Evolutionary conservation across 352 stramenopile species (phyloP).

Genomic region (Peronospora belbahrii): DNA sequence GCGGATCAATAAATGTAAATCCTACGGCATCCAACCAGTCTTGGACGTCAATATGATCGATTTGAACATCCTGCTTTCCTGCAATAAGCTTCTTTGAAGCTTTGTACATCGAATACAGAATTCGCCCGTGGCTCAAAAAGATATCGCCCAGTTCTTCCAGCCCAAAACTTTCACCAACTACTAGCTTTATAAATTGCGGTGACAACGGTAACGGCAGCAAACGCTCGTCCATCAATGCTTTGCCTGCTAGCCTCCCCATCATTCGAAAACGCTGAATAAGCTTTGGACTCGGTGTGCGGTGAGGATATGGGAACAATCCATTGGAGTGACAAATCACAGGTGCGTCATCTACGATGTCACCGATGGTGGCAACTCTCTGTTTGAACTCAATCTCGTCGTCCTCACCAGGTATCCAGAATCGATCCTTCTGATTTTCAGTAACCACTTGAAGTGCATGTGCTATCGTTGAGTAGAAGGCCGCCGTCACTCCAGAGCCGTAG

Average conservation of each 20-base stretch:
- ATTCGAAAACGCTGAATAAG: slow-evolving; percentile 70
- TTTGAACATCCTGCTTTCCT: slow-evolving; percentile 31
- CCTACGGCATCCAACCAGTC: slow-evolving; percentile 61
- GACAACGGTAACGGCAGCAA: slow-evolving; percentile 69
- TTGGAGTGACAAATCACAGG: slow-evolving; percentile 69
- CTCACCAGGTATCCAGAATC: slow-evolving; percentile 58
- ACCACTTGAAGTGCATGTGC: slow-evolving; percentile 55
- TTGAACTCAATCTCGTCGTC: slow-evolving; percentile 24
- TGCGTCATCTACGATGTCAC: slow-evolving; percentile 22
- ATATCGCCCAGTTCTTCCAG: slow-evolving; percentile 47
- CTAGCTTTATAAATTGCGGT: slow-evolving; percentile 66
- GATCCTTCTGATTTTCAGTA: slow-evolving; percentile 35
- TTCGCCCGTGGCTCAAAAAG: slow-evolving; percentile 57
- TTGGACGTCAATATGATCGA: slow-evolving; percentile 40
- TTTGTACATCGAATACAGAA: slow-evolving; percentile 50
- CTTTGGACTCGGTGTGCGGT: slow-evolving; percentile 21
- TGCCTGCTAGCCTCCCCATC: slow-evolving; percentile 73
- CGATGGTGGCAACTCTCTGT: slow-evolving; percentile 4
- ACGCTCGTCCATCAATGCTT: slow-evolving; percentile 76
- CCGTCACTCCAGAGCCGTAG: slow-evolving; percentile 78
- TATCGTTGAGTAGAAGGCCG: slow-evolving; percentile 77
- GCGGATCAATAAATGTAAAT: slow-evolving; percentile 72
- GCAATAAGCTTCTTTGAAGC: slow-evolving; percentile 26
- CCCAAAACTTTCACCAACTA: slow-evolving; percentile 52
- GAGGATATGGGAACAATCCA: slow-evolving; percentile 66